Percentiles rank a stretch among this genome's conserved stretches.
phyloP scores from a whole-genome alignment of 2,329 filamentous ascomycete genomes.

The Coniochaeta sp. region DNA sequence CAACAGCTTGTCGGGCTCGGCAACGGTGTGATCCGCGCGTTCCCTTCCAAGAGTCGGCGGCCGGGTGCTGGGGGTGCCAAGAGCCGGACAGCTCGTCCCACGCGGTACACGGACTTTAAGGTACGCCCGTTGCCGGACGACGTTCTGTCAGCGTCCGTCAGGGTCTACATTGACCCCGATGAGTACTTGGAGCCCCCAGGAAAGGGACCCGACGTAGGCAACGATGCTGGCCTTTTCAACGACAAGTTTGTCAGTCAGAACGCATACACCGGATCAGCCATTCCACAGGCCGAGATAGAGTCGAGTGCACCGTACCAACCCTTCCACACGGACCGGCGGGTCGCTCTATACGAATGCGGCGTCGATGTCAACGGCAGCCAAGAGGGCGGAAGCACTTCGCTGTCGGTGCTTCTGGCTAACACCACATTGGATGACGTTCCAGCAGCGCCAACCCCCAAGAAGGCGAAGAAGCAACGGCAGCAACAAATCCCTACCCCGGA shows the following conservation, averaged over 20 bases:
- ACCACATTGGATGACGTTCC: constrained; percentile 32
- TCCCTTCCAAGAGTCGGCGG: constrained; percentile 51
- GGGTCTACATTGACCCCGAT: constrained; percentile 49
- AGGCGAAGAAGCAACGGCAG: constrained; percentile 26
- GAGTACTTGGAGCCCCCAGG: constrained; percentile 48
- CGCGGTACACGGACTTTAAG: constrained; percentile 59
- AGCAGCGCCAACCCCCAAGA: constrained; percentile 11
- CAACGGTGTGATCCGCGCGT: constrained; percentile 59
- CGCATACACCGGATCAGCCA: constrained; percentile 53
- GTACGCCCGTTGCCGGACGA: constrained; percentile 57
- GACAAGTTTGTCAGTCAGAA: not conserved
- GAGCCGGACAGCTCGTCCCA: constrained; percentile 44
- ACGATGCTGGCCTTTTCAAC: constrained; percentile 19
- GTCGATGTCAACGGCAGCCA: constrained; percentile 5
- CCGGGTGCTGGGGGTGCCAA: constrained; percentile 46
- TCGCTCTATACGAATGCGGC: constrained; percentile 66
- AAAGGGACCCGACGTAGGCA: constrained; percentile 45
- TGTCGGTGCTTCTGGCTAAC: constrained; percentile 31
- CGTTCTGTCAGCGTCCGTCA: constrained; percentile 47
- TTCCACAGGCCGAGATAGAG: constrained; percentile 79
- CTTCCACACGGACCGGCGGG: constrained; percentile 84
- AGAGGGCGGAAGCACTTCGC: not conserved
- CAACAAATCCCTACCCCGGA: constrained; percentile 14
- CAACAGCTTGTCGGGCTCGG: constrained; percentile 59
- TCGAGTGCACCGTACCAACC: constrained; percentile 94